Conservation (phyloP, 345 rosid genomes). For the Eucalyptus cloeziana region DNA sequence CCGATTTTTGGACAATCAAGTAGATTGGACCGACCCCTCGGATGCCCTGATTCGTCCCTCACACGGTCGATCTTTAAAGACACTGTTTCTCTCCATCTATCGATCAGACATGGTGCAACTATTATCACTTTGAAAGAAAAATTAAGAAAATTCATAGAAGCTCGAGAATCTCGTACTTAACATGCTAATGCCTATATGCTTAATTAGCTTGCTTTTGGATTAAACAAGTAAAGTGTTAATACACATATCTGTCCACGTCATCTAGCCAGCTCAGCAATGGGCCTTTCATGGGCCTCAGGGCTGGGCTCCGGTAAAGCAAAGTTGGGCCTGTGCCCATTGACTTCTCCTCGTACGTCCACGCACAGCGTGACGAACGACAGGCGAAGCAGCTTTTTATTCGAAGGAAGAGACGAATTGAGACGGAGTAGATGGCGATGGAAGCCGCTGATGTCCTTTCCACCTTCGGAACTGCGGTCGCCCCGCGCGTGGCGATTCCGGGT, state of each 20-base stretch:
- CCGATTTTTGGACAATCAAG: neutral
- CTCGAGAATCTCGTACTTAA: neutral
- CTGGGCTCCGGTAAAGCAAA: neutral
- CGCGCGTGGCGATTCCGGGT: neutral
- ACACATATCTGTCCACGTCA: neutral
- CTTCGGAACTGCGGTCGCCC: neutral
- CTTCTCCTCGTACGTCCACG: neutral
- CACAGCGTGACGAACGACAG: neutral
- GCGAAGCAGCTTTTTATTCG: neutral
- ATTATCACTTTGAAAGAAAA: neutral
- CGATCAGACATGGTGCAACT: fast-evolving
- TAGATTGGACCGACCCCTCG: neutral
- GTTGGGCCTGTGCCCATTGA: neutral
- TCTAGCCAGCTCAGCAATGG: neutral
- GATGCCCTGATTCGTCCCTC: neutral
- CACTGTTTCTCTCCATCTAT: fast-evolving
- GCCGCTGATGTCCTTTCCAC: neutral
- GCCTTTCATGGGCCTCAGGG: neutral
- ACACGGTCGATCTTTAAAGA: neutral
- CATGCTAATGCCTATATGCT: neutral
- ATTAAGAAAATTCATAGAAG: neutral
- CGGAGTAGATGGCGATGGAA: neutral
- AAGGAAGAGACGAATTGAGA: neutral
- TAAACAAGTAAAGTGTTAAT: neutral
- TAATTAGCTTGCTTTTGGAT: neutral